A percentile compares a stretch with the other conserved stretches of the same genome.
These are phyloP conservation scores for Saccharomyces paradoxus DNA, from an alignment of 805 yeast genomes.

Conservation along the genomic window DNA sequence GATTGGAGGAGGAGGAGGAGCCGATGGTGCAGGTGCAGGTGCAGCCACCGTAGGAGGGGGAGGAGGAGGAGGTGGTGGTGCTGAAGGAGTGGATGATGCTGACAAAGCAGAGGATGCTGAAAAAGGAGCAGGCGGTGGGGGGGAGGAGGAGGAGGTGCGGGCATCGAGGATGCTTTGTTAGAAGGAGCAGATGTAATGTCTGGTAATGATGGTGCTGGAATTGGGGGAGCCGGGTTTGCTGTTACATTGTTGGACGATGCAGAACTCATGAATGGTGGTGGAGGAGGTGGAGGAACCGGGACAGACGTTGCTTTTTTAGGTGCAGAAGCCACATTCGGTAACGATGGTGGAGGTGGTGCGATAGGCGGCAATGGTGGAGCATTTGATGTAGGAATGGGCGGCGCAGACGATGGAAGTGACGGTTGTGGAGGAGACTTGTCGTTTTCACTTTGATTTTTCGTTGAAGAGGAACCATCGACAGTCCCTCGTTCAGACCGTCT, in stretches of 20 bases:
- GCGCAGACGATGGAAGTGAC: slow-evolving; percentile 18
- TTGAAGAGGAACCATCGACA: slow-evolving; percentile 24
- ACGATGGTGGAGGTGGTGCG: slow-evolving; percentile 20
- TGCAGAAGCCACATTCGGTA: slow-evolving; percentile 14
- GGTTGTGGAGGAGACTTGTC: slow-evolving; percentile 12
- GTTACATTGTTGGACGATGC: slow-evolving; percentile 8
- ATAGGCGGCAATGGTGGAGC: slow-evolving; percentile 10
- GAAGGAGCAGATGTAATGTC: slow-evolving; percentile 9
- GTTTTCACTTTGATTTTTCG: background rate
- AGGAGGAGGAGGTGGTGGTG: slow-evolving; percentile 20
- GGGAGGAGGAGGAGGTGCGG: slow-evolving; percentile 18
- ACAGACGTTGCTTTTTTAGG: slow-evolving; percentile 15
- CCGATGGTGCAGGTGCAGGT: slow-evolving; percentile 20
- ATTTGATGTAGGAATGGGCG: slow-evolving; percentile 3
- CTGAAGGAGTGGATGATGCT: slow-evolving; percentile 12
- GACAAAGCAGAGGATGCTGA: background rate
- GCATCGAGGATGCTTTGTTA: slow-evolving; percentile 2
- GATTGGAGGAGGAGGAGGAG: slow-evolving; percentile 19
- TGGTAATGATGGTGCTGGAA: slow-evolving; percentile 13
- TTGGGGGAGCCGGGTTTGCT: slow-evolving; percentile 9
- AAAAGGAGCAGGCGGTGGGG: slow-evolving; percentile 15
- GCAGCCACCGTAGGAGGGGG: slow-evolving; percentile 13
- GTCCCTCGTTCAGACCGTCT: slow-evolving; percentile 41
- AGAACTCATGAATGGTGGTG: slow-evolving; percentile 18
- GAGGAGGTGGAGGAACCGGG: slow-evolving; percentile 25